Base-by-base conservation (phyloP, 179 eudicot genomes). In the Gypsophila paniculata region DNA sequence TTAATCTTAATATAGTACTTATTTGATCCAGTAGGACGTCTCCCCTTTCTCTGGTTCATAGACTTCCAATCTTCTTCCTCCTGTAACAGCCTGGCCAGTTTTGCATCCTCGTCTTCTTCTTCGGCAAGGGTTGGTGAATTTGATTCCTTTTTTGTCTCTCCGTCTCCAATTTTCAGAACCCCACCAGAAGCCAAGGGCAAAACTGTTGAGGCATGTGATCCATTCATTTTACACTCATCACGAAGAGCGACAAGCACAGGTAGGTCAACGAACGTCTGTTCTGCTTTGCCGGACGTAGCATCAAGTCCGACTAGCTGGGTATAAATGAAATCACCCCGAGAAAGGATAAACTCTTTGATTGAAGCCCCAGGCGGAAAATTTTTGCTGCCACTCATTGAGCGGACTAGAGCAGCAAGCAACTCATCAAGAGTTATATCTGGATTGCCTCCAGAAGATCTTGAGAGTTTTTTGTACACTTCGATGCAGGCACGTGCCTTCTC, bases 261-360 rank as follows among this genome's bases (percentile, higher is more conserved):
- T 14, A 90, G 74, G 63, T 80, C 90, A 65, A 65, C 57, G 70
- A 92, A 92, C 19, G 68, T 81, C 72, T 78, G 81, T 61, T 85
- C 93, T 69, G 68, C 87, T 69, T 75, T 80, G 74, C 83, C 81
- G 72, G 86, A 86, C 21, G 96, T 83, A 71, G 76, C 91, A 69
- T 95, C 99, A 80, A 95, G 78, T 23, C 99, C 98, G 42, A 89
- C 76, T 71, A 95, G 86, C 83, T 95, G 98, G 68, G 86, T 89
- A 80, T 87, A 93, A 64, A 93, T 90, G 73, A 95, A 95, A 39
- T 85, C 90, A 17, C 99, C 99, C 74, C 88, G 91, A 48, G 93
- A 89, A 80, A 95, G 49, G 61, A 95, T 80, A 59, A 92, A 95
- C 36, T 95, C 99, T 73, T 82, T 86, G 36, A 90, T 82, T 46